Evolutionary conservation across 805 yeast genomes (phyloP).

Genomic region (Maudiozyma serrabonitensis): DNA sequence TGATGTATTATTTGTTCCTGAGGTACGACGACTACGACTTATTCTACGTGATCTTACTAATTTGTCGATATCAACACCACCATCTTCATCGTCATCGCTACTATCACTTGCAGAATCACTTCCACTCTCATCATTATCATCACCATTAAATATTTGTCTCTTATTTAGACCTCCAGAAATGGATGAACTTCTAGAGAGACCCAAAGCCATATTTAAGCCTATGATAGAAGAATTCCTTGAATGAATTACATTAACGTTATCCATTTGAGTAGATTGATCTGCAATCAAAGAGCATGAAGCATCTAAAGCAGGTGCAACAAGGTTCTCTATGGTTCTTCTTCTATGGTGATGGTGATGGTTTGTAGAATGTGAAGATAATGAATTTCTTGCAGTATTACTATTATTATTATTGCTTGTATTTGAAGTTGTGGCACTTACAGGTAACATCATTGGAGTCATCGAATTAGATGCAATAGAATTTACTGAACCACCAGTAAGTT

Average conservation of each 20-base stretch:
- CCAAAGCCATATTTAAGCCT: slow-evolving; percentile 33
- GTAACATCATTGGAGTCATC: not conserved
- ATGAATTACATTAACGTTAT: slow-evolving; percentile 62
- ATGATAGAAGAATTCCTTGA: slow-evolving; percentile 49
- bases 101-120: not conserved
- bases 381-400: not conserved
- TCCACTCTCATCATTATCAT: not conserved
- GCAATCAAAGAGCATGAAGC: slow-evolving; percentile 61
- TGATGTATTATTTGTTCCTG: slow-evolving; percentile 7
- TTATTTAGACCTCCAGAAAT: not conserved
- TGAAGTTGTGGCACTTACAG: not conserved
- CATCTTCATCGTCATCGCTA: slow-evolving; percentile 1
- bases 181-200: slow-evolving; percentile 28
- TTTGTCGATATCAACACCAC: slow-evolving; percentile 1
- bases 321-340: slow-evolving; percentile 46
- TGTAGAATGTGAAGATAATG: not conserved
- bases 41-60: not conserved
- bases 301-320: slow-evolving; percentile 73
- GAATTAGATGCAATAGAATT: not conserved
- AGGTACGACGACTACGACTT: not conserved
- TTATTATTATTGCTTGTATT: not conserved
- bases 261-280: slow-evolving; percentile 47
- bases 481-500: slow-evolving; percentile 4
- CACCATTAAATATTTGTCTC: not conserved
- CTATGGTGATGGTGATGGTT: slow-evolving; percentile 15